Base-by-base conservation (phyloP, 345 rosid genomes). In the Eucalyptus polyanthemos region DNA sequence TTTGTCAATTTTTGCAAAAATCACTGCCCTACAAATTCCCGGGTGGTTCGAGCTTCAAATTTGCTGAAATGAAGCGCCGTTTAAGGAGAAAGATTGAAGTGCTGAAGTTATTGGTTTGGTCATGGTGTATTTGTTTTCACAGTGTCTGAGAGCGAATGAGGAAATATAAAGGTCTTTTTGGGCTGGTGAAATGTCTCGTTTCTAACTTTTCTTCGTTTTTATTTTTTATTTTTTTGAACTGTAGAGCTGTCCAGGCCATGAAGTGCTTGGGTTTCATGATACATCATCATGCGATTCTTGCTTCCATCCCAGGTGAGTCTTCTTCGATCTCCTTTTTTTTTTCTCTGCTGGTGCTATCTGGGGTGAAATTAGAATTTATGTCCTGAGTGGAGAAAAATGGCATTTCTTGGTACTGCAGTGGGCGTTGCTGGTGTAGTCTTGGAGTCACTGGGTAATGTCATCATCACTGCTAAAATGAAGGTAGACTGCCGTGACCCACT, bases 221-320 rank as follows among this genome's bases (percentile, higher is more conserved):
- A 34, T 15, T 83, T 34, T 11, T 56, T 50, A 2, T 69, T 83
- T 44, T 24, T 21, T 47, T 17, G 9, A 86, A 54, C 37, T 89
- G 86, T 91, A 95, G 96, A 29, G 93, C 96, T 65, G 92, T 93
- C 29, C 95, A 88, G 94, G 95, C 95, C 80, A 92, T 95, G 90
- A 95, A 94, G 93, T 95, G 97, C 50, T 86, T 93, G 89, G 95
- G 96, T 24, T 94, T 94, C 90, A 91, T 93, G 91, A 93, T 94
- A 8, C 93, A 94, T 69, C 95, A 94, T 89, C 93, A 94, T 14
- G 88, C 91, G 37, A 87, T 93, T 80, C 92, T 93, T 86, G 88
- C 90, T 34, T 49, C 88, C n/a, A 58, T 95, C 86, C 88, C 92
- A 50, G 95, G 95, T 93, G 91, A 53, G 11, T 50, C n/a, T 80